These are phyloP conservation scores for Penicillium sp. DNA, from an alignment of 2,329 filamentous ascomycete genomes.

Conservation along the genomic window DNA sequence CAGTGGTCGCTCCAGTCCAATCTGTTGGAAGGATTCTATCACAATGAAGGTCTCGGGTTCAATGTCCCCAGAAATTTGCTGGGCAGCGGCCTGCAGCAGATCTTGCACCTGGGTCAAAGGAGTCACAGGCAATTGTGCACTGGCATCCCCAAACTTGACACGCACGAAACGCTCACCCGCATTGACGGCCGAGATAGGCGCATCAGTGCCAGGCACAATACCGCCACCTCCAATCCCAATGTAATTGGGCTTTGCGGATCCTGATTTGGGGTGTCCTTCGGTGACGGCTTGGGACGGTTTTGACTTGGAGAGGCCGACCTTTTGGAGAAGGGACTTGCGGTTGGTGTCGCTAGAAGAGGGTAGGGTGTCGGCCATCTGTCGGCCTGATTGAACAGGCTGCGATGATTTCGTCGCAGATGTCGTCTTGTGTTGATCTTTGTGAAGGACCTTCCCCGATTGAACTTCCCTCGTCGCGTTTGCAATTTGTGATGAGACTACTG, in stretches of 20 bases:
- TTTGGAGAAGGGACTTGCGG: conserved; percentile 38
- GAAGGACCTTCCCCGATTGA: neutral
- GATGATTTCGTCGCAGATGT: neutral
- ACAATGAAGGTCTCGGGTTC: conserved; percentile 69
- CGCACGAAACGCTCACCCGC: conserved; percentile 74
- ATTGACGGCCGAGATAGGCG: conserved; percentile 79
- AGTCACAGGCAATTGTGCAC: conserved; percentile 71
- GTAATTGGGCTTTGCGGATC: conserved; percentile 20
- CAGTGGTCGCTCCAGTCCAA: conserved; percentile 80
- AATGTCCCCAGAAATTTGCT: conserved; percentile 66
- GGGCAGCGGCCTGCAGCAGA: conserved; percentile 69
- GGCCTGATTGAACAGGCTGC: neutral
- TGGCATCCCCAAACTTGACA: conserved; percentile 71
- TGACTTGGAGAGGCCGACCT: conserved; percentile 27
- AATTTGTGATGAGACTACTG: conserved; percentile 15
- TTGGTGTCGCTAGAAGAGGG: conserved; percentile 21
- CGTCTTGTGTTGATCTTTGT: neutral
- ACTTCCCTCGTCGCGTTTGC: conserved; percentile 14
- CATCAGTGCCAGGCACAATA: conserved; percentile 64
- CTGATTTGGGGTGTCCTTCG: conserved; percentile 18
- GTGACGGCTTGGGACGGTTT: conserved; percentile 13
- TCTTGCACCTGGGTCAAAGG: conserved; percentile 75
- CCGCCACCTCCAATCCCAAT: conserved; percentile 30
- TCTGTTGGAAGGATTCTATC: conserved; percentile 72
- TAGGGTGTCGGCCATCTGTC: conserved; percentile 5